These are phyloP conservation scores for Tripterygium wilfordii DNA, from an alignment of 177 flowering plant species.

Conservation along the genomic window DNA sequence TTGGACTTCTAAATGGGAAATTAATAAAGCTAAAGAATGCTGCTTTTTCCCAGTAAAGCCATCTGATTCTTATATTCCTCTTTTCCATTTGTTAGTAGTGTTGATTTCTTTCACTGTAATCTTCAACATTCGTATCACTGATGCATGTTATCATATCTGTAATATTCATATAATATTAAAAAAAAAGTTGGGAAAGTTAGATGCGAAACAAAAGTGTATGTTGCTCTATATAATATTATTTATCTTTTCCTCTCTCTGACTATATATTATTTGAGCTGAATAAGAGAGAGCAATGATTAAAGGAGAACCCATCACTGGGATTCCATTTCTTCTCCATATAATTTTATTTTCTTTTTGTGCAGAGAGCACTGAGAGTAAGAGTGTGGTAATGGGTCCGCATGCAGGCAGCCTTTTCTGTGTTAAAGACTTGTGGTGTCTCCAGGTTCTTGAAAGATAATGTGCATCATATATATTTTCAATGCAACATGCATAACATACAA, in stretches of 20 bases:
- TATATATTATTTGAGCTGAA: not conserved
- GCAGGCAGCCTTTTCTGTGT: too few relatives aligned
- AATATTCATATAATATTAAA: too few relatives aligned
- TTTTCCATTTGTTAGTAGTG: not conserved
- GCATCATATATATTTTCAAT: too few relatives aligned
- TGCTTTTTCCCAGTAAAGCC: slow-evolving; percentile 17
- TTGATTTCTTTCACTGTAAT: slow-evolving; percentile 20
- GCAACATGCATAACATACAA: too few relatives aligned
- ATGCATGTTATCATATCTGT: too few relatives aligned
- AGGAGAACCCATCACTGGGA: slow-evolving; percentile 22
- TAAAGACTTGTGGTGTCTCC: too few relatives aligned
- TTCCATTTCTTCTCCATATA: slow-evolving; percentile 24
- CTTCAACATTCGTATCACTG: slow-evolving; percentile 54
- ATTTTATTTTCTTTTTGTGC: not conserved
- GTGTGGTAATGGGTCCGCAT: too few relatives aligned
- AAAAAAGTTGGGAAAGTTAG: slow-evolving; percentile 2
- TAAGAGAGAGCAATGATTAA: slow-evolving; percentile 23
- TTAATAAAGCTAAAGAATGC: too few relatives aligned
- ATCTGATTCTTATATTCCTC: slow-evolving; percentile 30
- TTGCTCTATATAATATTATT: not conserved
- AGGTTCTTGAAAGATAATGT: too few relatives aligned
- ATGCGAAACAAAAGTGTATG: slow-evolving; percentile 17
- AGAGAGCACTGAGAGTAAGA: too few relatives aligned
- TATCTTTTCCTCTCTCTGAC: not conserved
- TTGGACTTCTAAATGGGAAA: too few relatives aligned